phyloP scores from a whole-genome alignment of 2,329 filamentous ascomycete species.

The Metarhizium anisopliae region DNA sequence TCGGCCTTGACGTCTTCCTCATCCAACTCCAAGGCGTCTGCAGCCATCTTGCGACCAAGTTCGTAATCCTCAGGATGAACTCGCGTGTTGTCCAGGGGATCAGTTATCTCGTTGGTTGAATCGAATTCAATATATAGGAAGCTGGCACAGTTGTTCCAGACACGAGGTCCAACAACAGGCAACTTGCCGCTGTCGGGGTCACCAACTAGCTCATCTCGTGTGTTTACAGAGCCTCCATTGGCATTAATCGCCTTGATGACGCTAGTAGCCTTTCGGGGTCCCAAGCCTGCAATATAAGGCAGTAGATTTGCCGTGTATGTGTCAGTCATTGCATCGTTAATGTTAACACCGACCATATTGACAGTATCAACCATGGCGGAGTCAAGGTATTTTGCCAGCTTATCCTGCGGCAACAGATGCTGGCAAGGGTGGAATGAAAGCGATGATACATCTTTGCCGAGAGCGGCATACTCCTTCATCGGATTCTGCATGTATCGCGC shows the following conservation, averaged over 20 bases:
- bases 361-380: constrained; percentile 99
- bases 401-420: constrained; percentile 77
- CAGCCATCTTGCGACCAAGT: constrained; percentile 94
- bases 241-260: constrained; percentile 70
- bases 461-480: constrained; percentile 89
- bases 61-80: constrained; percentile 99
- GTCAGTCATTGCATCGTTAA: constrained; percentile 83
- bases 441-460: constrained; percentile 80
- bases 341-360: constrained; percentile 89
- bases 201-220: constrained; percentile 79
- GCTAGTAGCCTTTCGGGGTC: constrained; percentile 81
- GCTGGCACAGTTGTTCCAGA: constrained; percentile 96
- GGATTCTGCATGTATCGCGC: constrained; percentile 92
- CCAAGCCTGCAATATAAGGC: constrained; percentile 84
- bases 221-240: constrained; percentile 79
- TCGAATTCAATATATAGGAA: constrained; percentile 90
- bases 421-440: constrained; percentile 86
- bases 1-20: constrained; percentile 97
- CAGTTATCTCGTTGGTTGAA: constrained; percentile 67
- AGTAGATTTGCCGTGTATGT: constrained; percentile 77
- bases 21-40: constrained; percentile 90
- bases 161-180: constrained; percentile 76
- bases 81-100: constrained; percentile 92
- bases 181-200: constrained; percentile 71
- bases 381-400: constrained; percentile 77